Evolutionary conservation across 139 green algal genomes (phyloP).

Genomic region (Klebsormidium nitens): DNA sequence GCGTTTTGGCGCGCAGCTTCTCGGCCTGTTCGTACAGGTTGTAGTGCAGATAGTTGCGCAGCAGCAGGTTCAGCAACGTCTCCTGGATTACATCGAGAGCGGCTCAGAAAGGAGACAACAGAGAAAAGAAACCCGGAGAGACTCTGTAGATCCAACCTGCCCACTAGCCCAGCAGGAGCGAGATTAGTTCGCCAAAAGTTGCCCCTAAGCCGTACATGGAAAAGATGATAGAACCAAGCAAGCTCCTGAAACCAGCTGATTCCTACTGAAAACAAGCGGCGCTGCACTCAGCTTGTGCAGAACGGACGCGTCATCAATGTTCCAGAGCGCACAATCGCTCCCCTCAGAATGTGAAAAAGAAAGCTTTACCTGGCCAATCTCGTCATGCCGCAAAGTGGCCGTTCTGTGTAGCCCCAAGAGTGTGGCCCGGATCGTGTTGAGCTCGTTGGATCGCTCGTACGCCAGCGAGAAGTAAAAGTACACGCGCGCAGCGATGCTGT

Average conservation of each 20-base stretch:
- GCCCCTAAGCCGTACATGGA: too few relatives aligned
- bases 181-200: too few relatives aligned
- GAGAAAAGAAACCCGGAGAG: not conserved
- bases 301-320: too few relatives aligned
- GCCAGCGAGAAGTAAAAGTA: constrained; percentile 83
- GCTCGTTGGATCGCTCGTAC: constrained; percentile 63
- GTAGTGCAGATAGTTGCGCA: constrained; percentile 94
- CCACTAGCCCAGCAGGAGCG: too few relatives aligned
- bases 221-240: too few relatives aligned
- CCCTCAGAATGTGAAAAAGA: too few relatives aligned
- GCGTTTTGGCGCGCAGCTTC: constrained; percentile 88
- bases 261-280: too few relatives aligned
- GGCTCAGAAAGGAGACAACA: not conserved
- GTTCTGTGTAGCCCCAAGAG: constrained; percentile 83
- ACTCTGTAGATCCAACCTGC: too few relatives aligned
- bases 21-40: constrained; percentile 97
- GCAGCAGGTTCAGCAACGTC: constrained; percentile 92
- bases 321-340: too few relatives aligned
- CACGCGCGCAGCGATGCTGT: constrained; percentile 78
- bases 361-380: constrained; percentile 63
- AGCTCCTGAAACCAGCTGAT: too few relatives aligned
- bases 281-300: too few relatives aligned
- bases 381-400: constrained; percentile 84
- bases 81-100: constrained; percentile 52
- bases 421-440: constrained; percentile 71